phyloP scores from a whole-genome alignment of 768 basidiomycete species.

The Candolleomyces eurysporus region DNA sequence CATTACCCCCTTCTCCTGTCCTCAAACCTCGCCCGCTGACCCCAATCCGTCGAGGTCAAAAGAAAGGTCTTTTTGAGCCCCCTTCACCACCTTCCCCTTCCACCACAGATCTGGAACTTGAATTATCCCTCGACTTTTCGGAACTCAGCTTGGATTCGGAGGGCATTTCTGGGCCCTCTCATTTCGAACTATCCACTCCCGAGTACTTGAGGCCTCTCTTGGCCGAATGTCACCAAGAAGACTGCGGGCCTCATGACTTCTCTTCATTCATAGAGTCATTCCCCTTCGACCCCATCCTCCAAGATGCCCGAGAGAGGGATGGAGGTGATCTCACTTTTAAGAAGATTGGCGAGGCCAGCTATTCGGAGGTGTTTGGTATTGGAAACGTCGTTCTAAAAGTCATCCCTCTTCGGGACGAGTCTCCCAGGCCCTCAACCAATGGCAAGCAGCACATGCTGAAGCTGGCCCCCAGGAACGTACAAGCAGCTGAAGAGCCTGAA shows the following conservation, averaged over 20 bases:
- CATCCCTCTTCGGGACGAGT: slow-evolving; percentile 69
- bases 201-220: slow-evolving; percentile 62
- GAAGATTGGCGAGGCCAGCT: slow-evolving; percentile 96
- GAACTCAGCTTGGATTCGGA: slow-evolving; percentile 33
- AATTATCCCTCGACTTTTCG: slow-evolving; percentile 42
- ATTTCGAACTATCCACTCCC: slow-evolving; percentile 35
- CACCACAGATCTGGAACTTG: slow-evolving; percentile 48
- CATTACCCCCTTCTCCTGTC: slow-evolving; percentile 13
- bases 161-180: slow-evolving; percentile 18
- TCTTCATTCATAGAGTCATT: slow-evolving; percentile 82
- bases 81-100: slow-evolving; percentile 57
- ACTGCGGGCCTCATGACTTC: slow-evolving; percentile 66
- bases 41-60: slow-evolving; percentile 52
- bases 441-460: slow-evolving; percentile 3
- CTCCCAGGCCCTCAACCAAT: slow-evolving; percentile 12
- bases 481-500: slow-evolving; percentile 10
- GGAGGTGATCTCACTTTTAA: slow-evolving; percentile 42
- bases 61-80: slow-evolving; percentile 40
- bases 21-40: slow-evolving; percentile 62
- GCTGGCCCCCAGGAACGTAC: background rate
- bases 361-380: slow-evolving; percentile 93
- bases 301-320: slow-evolving; percentile 18
- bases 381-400: slow-evolving; percentile 89
- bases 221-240: slow-evolving; percentile 67
- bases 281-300: slow-evolving; percentile 67